Evolutionary conservation across 495 filamentous ascomycete genomes (phyloP), one percentile per base, ranked within the genome.

Genomic region (Friedmanniomyces endolithicus): DNA sequence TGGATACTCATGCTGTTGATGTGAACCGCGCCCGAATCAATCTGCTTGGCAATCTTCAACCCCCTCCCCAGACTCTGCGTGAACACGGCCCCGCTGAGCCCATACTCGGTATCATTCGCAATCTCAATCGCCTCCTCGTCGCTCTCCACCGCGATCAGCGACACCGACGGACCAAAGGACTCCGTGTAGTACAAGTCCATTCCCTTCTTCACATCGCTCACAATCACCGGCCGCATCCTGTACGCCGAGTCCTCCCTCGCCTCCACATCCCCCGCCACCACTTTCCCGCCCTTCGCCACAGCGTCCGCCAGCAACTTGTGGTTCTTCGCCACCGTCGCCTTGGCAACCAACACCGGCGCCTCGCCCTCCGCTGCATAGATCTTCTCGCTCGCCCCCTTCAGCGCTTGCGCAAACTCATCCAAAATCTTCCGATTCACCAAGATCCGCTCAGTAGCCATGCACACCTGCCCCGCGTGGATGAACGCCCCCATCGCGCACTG

Each of bases 381-480:
- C 22, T 59, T 64, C 48, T 63, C 54, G 17, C 58, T 44, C 0
- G 64, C 65, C 27, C 41, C 58, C 50, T 79, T 74, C 11, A 90
- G 68, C 58, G 79, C 75, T 48, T 72, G 67, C 48, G 79, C 76
- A 67, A 94, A 96, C 45, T 77, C 65, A 11, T 75, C 74, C 24
- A 77, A 77, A 50, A 95, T 68, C 16, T 75, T 73, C 35, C 78
- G 78, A 64, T 94, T 85, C 22, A 95, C 86, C 20, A 95, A 69
- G 64, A 96, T 86, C 24, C 85, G 80, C 71, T 95, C 90, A 0
- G 88, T 94, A 1, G 81, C 78, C 90, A 96, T 92, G 73, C 90
- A 96, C 48, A 94, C 80, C 73, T 96, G 90, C 0, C 90, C 90
- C 22, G 78, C 71, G 70, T 80, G 54, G 20, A 61, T 58, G 41